Base-by-base conservation (phyloP, 129 eudicot genomes). In the Pulicaria dysenterica region DNA sequence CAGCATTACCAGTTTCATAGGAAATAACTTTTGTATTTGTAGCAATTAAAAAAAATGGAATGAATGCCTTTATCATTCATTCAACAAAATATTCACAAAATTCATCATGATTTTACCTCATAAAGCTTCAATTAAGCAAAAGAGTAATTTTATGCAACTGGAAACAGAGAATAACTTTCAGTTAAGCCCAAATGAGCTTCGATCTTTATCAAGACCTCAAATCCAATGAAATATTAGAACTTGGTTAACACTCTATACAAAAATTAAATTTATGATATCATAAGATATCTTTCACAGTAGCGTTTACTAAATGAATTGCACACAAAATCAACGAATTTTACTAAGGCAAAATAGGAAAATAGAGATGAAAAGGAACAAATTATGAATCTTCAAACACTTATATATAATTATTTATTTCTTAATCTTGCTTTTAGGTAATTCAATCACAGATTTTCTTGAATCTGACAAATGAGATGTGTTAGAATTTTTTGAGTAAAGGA, bases 141-240 rank as follows among this genome's bases (percentile, higher is more conserved):
- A 42, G 19, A 56, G 67, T 6, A 44, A 66, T 4, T 66, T 15
- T 50, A n/a, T 66, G 58, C 7, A 42, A 40, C 36, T 31, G 36
- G 53, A 39, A 63, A 50, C 8, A 51, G 13, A 60, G 11, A n/a
- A n/a, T 31, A 53, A 51, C 57, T 64, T 64, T 44, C 47, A 24
- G 37, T 42, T 51, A 55, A 64, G 24, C 58, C 73, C 14, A 54
- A 12, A 43, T 53, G 46, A 53, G 56, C 73, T 64, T 75, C 57
- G 13, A 64, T 48, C 9, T 37, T 11, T 49, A 62, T 48, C 31
- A 48, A 24, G 14, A 65, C 46, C 58, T 65, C 67, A 75, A 54
- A 54, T 64, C 7, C 63, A 48, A 63, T 41, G 43, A 40, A 60
- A 17, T 61, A 16, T 15, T 38, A n/a, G n/a, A 14, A n/a, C 48